These are phyloP conservation scores for Physaria fendleri DNA, from an alignment of 345 rosid genomes.

Conservation along the genomic window DNA sequence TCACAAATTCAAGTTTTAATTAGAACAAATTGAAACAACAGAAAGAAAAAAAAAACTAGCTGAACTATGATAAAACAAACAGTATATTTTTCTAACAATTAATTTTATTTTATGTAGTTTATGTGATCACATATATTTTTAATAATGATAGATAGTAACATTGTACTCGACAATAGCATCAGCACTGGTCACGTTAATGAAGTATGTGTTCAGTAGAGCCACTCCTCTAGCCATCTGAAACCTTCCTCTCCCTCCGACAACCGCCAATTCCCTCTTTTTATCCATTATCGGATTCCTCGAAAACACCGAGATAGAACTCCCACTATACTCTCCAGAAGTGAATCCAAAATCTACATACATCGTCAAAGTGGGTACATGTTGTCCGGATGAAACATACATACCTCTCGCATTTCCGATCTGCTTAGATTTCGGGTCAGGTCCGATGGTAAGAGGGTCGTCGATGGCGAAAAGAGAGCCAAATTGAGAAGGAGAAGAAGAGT, in stretches of 20 bases:
- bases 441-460: slow-evolving; percentile 41
- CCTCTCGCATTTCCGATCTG: slow-evolving; percentile 43
- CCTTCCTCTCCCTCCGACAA: slow-evolving; percentile 47
- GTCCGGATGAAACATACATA: slow-evolving; percentile 32
- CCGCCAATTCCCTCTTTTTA: slow-evolving; percentile 36
- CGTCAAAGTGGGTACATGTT: slow-evolving; percentile 1
- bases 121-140: not conserved
- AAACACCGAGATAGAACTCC: slow-evolving; percentile 42
- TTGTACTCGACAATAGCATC: slow-evolving; percentile 38
- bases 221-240: slow-evolving; percentile 45
- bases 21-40: no score
- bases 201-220: slow-evolving; percentile 25
- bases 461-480: slow-evolving; percentile 33
- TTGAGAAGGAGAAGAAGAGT: not conserved
- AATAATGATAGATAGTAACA: slow-evolving; percentile 34
- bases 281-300: slow-evolving; percentile 40
- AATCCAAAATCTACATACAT: slow-evolving; percentile 28
- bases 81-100: no score
- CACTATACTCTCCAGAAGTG: slow-evolving; percentile 36
- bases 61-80: no score
- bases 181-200: slow-evolving; percentile 25
- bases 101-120: no score
- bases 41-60: no score
- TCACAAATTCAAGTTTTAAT: no score
- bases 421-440: slow-evolving; percentile 32